These are phyloP conservation scores for Westerdykella ornata DNA, from an alignment of 2,329 filamentous ascomycete genomes.

Conservation along the genomic window DNA sequence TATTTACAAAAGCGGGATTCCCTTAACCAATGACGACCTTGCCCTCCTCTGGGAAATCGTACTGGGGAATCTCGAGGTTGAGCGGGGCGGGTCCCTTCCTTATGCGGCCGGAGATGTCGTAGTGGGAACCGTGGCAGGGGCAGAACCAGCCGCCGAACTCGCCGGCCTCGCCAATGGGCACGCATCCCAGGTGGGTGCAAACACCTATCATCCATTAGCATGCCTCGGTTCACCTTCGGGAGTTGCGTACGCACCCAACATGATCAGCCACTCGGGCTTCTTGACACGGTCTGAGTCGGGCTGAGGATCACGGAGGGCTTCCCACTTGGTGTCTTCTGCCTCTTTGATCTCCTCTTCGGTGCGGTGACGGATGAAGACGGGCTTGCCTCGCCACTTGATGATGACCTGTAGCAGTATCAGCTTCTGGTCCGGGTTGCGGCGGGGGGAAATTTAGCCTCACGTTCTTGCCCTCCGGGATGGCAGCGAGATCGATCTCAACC, in stretches of 20 bases:
- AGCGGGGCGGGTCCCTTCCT: slow-evolving; percentile 94
- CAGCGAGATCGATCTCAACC: slow-evolving; percentile 88
- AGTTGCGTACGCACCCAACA: slow-evolving; percentile 64
- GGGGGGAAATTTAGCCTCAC: slow-evolving; percentile 50
- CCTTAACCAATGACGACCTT: slow-evolving; percentile 85
- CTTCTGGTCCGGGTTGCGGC: slow-evolving; percentile 1
- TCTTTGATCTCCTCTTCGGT: slow-evolving; percentile 89
- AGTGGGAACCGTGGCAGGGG: slow-evolving; percentile 99
- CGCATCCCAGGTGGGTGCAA: slow-evolving; percentile 98
- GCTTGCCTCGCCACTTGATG: slow-evolving; percentile 99
- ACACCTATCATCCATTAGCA: slow-evolving; percentile 57
- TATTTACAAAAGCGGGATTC: slow-evolving; percentile 14
- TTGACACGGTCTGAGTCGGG: slow-evolving; percentile 86
- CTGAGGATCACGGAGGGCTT: slow-evolving; percentile 84
- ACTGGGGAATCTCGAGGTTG: slow-evolving; percentile 89
- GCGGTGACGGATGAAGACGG: slow-evolving; percentile 98
- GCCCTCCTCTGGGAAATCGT: slow-evolving; percentile 87
- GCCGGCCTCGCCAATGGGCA: slow-evolving; percentile 96
- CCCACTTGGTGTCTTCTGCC: slow-evolving; percentile 80
- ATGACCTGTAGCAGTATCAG: slow-evolving; percentile 60
- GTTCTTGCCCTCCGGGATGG: slow-evolving; percentile 99
- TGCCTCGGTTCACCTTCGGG: not conserved
- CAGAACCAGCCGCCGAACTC: slow-evolving; percentile 99
- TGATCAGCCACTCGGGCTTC: slow-evolving; percentile 98
- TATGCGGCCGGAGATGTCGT: slow-evolving; percentile 98